These are phyloP conservation scores for Logfia minima DNA, from an alignment of 129 eudicot genomes.

Conservation along the genomic window DNA sequence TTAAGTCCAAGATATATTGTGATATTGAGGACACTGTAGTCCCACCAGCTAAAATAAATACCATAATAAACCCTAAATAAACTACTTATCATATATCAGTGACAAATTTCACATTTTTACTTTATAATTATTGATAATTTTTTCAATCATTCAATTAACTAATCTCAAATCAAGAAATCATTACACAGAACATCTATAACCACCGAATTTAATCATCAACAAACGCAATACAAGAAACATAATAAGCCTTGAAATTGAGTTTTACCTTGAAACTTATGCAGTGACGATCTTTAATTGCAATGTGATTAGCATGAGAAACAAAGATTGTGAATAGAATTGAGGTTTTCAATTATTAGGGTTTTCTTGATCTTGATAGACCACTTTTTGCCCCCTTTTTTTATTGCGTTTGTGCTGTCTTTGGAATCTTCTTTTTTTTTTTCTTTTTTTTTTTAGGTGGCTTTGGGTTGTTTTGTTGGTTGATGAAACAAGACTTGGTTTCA, in stretches of 20 bases:
- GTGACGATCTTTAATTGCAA: conserved; percentile 19
- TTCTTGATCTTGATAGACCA: conserved; percentile 25
- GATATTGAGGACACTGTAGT: background rate
- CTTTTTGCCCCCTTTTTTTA: conserved; percentile 23
- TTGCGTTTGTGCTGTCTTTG: conserved; percentile 30
- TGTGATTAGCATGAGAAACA: conserved; percentile 17
- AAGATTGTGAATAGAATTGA: conserved; percentile 10
- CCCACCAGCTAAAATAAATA: background rate
- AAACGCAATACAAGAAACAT: conserved; percentile 8
- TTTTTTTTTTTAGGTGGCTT: conserved; percentile 20
- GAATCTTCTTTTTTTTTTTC: conserved; percentile 25
- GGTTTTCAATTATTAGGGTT: conserved; percentile 34
- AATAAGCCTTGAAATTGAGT: background rate
- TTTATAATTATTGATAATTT: too few relatives aligned
- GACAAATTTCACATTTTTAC: background rate
- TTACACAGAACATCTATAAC: background rate
- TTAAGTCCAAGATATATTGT: too few relatives aligned
- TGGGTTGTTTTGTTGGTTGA: conserved; percentile 17
- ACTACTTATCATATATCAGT: background rate
- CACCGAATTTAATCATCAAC: background rate
- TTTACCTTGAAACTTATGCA: conserved; percentile 28
- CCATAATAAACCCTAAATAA: background rate
- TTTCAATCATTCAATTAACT: background rate
- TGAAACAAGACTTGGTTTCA: conserved; percentile 6
- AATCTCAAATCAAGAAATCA: background rate